Evolutionary conservation across 2,329 filamentous ascomycete genomes (phyloP), one percentile per base, ranked within the genome.

Genomic region (Neocatenulostroma microsporum): DNA sequence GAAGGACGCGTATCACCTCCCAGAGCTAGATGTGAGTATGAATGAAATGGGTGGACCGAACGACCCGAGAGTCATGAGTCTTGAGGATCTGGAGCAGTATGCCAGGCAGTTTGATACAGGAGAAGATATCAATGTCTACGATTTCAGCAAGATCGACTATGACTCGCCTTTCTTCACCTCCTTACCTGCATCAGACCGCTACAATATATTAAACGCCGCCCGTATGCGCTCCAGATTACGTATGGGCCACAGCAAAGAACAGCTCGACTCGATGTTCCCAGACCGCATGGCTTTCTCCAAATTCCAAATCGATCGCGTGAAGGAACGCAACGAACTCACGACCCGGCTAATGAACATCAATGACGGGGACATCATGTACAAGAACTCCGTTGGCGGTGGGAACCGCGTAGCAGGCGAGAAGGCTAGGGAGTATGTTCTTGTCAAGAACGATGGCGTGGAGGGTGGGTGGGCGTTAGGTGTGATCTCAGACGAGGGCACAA

Each of bases 61-160:
- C 45, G 91, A 98, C 60, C 89, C 89, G 3, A 76, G 93, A 12
- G 89, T 98, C 51, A 96, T 98, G 91, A 93, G 83, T 36, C 75
- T 93, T 17, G 86, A 94, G 54, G 89, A 98, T 57, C 66, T 98
- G 40, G 86, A 96, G 62, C 82, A 89, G 48, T 98, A 98, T 57
- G 89, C 93, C 3, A 73, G 81, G 34, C 88, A 96, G 46, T 96
- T 96, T 53, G 78, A 95, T 53, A 78, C 78, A 42, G 91, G 91
- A 37, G 87, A 96, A 61, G 89, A 96, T 57, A 82, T 96, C 57
- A 70, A 70, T 40, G 64, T 71, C 4, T 96, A 96, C 62, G 89
- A 96, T 62, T 98, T 98, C 57, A 93, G 84, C 56, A 96, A 96
- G 63, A 98, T 98, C 51, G 91, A 98, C 57, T 98, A 96, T 53